phyloP scores from a whole-genome alignment of 495 filamentous ascomycete genomes.

The Recurvomyces mirabilis region DNA sequence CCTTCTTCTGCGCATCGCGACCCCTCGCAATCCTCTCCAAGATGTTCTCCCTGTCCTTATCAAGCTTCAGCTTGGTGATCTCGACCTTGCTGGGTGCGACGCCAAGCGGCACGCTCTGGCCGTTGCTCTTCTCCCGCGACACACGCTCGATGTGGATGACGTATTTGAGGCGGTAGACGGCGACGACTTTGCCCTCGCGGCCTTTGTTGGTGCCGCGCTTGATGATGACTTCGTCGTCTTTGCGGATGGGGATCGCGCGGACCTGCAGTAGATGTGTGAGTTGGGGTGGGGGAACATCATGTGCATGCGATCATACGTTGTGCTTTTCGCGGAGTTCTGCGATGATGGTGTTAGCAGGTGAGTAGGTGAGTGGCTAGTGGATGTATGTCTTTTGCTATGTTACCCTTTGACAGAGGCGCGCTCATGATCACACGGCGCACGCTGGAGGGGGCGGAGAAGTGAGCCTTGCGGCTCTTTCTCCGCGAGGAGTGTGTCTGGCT shows the following conservation, averaged over 20 bases:
- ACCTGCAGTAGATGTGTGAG: conserved; percentile 44
- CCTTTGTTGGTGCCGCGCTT: conserved; percentile 85
- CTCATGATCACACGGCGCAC: conserved; percentile 88
- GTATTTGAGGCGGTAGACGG: conserved; percentile 91
- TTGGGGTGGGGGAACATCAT: conserved; percentile 22
- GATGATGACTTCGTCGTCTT: conserved; percentile 90
- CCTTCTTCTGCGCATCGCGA: conserved; percentile 45
- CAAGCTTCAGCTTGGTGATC: conserved; percentile 95
- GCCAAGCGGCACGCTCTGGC: conserved; percentile 77
- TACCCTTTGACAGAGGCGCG: conserved; percentile 72
- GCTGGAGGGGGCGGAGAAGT: conserved; percentile 86
- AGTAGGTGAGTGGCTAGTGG: not conserved
- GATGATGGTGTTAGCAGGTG: conserved; percentile 8
- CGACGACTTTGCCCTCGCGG: conserved; percentile 87
- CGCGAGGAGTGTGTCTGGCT: conserved; percentile 63
- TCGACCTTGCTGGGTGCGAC: conserved; percentile 87
- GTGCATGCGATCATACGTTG: conserved; percentile 51
- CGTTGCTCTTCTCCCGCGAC: conserved; percentile 84
- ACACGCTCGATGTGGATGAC: conserved; percentile 87
- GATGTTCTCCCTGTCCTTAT: conserved; percentile 95
- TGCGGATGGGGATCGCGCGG: conserved; percentile 93
- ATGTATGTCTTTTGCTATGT: not conserved
- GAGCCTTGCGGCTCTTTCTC: conserved; percentile 94
- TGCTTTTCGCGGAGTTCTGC: conserved; percentile 85
- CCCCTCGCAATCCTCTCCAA: conserved; percentile 72